These are phyloP conservation scores for Daldinia vernicosa DNA, from an alignment of 495 filamentous ascomycete genomes.

Conservation along the genomic window DNA sequence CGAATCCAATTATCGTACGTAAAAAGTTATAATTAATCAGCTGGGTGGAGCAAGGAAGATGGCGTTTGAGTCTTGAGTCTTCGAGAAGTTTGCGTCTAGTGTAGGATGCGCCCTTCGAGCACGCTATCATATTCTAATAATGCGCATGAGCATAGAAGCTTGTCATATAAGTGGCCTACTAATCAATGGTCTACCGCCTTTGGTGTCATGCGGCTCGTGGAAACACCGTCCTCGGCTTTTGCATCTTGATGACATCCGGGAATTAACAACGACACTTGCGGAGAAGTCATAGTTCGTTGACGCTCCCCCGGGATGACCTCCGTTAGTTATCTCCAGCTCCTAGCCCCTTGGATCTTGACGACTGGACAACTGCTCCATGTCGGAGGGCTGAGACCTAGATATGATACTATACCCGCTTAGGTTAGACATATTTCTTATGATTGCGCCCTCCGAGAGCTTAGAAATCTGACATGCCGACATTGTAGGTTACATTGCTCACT, in stretches of 20 bases:
- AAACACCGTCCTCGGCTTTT: not conserved
- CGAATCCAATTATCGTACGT: constrained; percentile 29
- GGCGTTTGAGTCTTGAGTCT: constrained; percentile 10
- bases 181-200: not conserved
- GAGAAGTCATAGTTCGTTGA: constrained; percentile 5
- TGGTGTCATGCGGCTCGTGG: constrained; percentile 1
- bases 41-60: constrained; percentile 8
- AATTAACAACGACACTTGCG: constrained; percentile 1
- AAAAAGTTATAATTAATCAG: constrained; percentile 12
- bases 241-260: not conserved
- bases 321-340: not conserved
- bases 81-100: not conserved
- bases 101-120: constrained; percentile 9
- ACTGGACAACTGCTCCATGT: not conserved
- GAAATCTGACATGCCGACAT: constrained; percentile 32
- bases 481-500: constrained; percentile 9
- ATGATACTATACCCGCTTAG: constrained; percentile 14
- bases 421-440: not conserved
- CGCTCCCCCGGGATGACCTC: not conserved
- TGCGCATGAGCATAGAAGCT: not conserved
- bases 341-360: not conserved
- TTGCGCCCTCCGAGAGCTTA: not conserved
- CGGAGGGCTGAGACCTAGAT: constrained; percentile 2
- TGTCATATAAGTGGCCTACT: not conserved
- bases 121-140: constrained; percentile 11